phyloP scores from a whole-genome alignment of 2,329 filamentous ascomycete genomes.

The Chaetomium strumarium region DNA sequence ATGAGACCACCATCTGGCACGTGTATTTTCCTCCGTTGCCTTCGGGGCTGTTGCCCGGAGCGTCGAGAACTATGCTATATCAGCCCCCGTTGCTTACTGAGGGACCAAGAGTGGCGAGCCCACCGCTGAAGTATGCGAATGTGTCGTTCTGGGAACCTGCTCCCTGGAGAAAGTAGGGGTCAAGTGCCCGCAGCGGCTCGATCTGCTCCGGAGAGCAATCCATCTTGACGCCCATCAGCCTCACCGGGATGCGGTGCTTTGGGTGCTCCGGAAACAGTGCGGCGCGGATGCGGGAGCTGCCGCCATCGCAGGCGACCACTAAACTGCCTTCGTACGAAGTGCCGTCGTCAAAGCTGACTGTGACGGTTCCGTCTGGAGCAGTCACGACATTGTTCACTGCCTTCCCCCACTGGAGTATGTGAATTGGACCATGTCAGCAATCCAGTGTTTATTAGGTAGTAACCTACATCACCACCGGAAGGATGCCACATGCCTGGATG shows the following conservation, averaged over 20 bases:
- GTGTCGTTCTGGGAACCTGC: constrained; percentile 44
- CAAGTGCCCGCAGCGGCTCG: constrained; percentile 38
- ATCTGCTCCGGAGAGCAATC: constrained; percentile 37
- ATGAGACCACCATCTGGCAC: constrained; percentile 47
- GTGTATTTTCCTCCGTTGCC: constrained; percentile 34
- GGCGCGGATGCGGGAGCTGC: constrained; percentile 38
- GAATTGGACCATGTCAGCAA: no score
- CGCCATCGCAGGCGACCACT: constrained; percentile 47
- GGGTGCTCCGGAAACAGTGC: constrained; percentile 32
- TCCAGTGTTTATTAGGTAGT: no score
- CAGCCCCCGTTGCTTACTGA: not conserved
- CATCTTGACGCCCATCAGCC: constrained; percentile 42
- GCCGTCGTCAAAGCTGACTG: constrained; percentile 42
- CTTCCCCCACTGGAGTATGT: constrained; percentile 35
- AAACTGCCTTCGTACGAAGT: constrained; percentile 37
- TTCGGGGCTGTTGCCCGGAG: constrained; percentile 36
- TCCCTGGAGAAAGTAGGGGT: constrained; percentile 51
- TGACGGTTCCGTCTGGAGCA: constrained; percentile 31
- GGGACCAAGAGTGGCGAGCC: constrained; percentile 12
- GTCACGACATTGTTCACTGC: constrained; percentile 30
- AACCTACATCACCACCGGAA: not conserved
- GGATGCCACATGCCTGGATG: constrained; percentile 34
- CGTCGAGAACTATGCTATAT: constrained; percentile 39
- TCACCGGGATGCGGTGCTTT: constrained; percentile 40
- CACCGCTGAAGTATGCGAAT: constrained; percentile 49